These are phyloP conservation scores for Schizophyllum amplum DNA, from an alignment of 1,284 basidiomycete genomes.

Conservation along the genomic window DNA sequence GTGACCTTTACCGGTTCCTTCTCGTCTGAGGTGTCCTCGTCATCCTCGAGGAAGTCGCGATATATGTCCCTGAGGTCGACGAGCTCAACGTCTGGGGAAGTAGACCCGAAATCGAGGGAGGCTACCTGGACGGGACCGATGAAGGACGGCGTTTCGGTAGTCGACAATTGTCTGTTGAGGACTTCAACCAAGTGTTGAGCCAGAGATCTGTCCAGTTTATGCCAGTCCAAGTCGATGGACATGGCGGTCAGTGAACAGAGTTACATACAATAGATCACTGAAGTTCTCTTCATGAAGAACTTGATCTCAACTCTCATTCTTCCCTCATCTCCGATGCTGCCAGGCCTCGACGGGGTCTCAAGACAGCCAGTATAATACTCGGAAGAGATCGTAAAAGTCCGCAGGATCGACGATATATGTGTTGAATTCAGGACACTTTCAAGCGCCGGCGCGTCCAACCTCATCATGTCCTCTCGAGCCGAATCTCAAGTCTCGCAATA, in stretches of 20 bases:
- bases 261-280: no score
- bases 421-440: no score
- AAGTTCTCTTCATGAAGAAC: no score
- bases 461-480: slow-evolving; percentile 45
- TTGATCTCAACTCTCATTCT: no score
- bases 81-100: slow-evolving; percentile 80
- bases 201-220: slow-evolving; percentile 63
- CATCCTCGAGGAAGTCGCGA: slow-evolving; percentile 84
- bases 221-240: slow-evolving; percentile 81
- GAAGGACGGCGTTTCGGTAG: slow-evolving; percentile 76
- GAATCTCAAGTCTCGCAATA: slow-evolving; percentile 51
- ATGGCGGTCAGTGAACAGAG: slow-evolving; percentile 32
- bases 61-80: slow-evolving; percentile 92
- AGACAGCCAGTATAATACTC: no score
- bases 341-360: no score
- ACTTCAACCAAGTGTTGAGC: slow-evolving; percentile 64
- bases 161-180: slow-evolving; percentile 75
- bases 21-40: slow-evolving; percentile 52
- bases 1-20: slow-evolving; percentile 44
- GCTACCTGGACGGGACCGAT: slow-evolving; percentile 87
- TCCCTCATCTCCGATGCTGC: no score
- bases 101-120: slow-evolving; percentile 81
- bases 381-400: no score
- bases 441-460: no score
- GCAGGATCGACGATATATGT: no score